A percentile compares a stretch with the other conserved stretches of the same genome.
Evolutionary conservation across 1,139 yeast species (phyloP).

Genomic region (Zygosaccharomyces sapae): DNA sequence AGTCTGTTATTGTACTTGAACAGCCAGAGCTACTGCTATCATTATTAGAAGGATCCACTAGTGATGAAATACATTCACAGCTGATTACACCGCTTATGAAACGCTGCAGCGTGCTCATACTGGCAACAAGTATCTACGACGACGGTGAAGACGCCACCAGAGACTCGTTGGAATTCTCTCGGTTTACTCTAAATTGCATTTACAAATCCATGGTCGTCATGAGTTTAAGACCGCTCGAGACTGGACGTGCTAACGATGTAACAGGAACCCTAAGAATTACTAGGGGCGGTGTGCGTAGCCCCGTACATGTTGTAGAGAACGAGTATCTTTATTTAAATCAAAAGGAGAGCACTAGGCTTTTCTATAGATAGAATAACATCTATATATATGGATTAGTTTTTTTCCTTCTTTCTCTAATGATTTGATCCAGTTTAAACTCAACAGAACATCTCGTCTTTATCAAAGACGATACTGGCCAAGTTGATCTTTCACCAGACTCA

Average conservation of each 20-base stretch:
- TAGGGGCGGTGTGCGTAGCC: constrained; percentile 43
- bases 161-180: constrained; percentile 24
- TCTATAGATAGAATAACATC: constrained; percentile 36
- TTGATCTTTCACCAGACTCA: constrained; percentile 82
- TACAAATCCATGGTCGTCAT: constrained; percentile 36
- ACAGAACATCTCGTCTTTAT: constrained; percentile 85
- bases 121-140: constrained; percentile 24
- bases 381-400: constrained; percentile 31
- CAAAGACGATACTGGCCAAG: constrained; percentile 88
- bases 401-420: constrained; percentile 38
- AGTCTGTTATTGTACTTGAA: constrained; percentile 27
- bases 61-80: constrained; percentile 27
- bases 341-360: constrained; percentile 47
- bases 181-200: constrained; percentile 25
- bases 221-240: constrained; percentile 58
- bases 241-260: constrained; percentile 80
- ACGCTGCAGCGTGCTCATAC: constrained; percentile 27
- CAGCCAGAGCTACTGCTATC: constrained; percentile 34
- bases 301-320: constrained; percentile 46
- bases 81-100: constrained; percentile 30
- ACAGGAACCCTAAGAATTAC: constrained; percentile 66
- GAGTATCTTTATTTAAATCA: constrained; percentile 62
- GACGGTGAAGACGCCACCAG: constrained; percentile 14
- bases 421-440: constrained; percentile 80
- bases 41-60: constrained; percentile 25